Conservation (phyloP, 176 grass and related monocot species). For the Microstegium vimineum region DNA sequence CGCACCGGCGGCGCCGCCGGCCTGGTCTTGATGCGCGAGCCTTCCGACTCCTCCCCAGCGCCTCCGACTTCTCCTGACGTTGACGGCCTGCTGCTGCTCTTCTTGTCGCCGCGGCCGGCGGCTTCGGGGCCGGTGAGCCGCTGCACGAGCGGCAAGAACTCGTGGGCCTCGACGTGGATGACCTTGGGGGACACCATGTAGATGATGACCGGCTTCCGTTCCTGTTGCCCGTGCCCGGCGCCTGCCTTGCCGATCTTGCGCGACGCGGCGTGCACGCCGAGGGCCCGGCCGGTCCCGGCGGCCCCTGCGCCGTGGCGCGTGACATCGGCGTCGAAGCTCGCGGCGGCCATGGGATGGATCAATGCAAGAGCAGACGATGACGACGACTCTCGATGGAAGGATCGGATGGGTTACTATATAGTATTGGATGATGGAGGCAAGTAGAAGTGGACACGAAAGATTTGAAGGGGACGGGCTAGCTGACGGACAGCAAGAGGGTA, state of each 20-base stretch:
- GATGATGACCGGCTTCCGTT: conserved; percentile 72
- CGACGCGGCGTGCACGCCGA: conserved; percentile 51
- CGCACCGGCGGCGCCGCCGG: conserved; percentile 35
- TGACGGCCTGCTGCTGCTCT: neutral
- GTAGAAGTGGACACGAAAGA: conserved; percentile 21
- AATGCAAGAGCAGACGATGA: neutral
- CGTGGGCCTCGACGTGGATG: conserved; percentile 81
- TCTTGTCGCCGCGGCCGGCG: neutral
- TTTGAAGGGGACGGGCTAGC: conserved; percentile 28
- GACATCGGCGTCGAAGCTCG: conserved; percentile 33
- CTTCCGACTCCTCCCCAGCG: neutral
- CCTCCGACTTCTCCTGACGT: neutral
- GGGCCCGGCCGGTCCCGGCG: neutral
- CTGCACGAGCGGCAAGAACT: conserved; percentile 89
- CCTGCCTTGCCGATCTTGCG: conserved; percentile 60
- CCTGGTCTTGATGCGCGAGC: neutral
- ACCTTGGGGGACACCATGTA: conserved; percentile 89
- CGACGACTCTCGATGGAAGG: neutral
- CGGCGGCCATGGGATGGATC: conserved; percentile 29
- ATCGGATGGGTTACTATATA: neutral
- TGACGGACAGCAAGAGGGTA: conserved; percentile 37
- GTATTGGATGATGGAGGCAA: conserved; percentile 1
- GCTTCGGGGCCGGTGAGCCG: conserved; percentile 68
- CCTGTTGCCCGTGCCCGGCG: conserved; percentile 6
- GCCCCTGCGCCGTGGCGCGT: neutral